Conservation (phyloP, 2,329 filamentous ascomycete genomes). For the Talaromyces sp. region DNA sequence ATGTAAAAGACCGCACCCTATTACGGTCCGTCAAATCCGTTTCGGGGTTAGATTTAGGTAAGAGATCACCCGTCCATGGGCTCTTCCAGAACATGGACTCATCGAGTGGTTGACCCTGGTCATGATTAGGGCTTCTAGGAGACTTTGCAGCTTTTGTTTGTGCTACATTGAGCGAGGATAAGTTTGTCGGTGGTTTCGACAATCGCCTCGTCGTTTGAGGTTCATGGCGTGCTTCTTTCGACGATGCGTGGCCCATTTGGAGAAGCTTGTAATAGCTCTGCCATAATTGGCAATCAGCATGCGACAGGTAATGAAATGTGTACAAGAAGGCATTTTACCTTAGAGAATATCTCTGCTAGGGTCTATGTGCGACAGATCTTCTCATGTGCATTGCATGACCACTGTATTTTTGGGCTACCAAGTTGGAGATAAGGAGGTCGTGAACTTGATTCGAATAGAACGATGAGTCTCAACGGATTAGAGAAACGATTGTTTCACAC, state of each 20-base stretch:
- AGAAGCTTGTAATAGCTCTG: neutral
- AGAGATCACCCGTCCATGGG: slow-evolving; percentile 34
- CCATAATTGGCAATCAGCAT: neutral
- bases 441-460: neutral
- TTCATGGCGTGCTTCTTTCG: slow-evolving; percentile 34
- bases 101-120: slow-evolving; percentile 17
- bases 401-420: neutral
- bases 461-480: neutral
- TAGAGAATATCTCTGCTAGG: neutral
- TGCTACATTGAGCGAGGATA: slow-evolving; percentile 18
- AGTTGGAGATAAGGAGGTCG: neutral
- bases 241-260: slow-evolving; percentile 40
- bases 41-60: slow-evolving; percentile 24
- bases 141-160: slow-evolving; percentile 12
- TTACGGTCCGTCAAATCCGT: slow-evolving; percentile 16
- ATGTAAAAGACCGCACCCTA: slow-evolving; percentile 28
- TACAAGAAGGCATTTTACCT: neutral
- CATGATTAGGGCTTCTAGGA: neutral
- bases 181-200: slow-evolving; percentile 38
- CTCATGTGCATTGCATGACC: neutral
- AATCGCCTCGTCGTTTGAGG: slow-evolving; percentile 37
- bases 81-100: slow-evolving; percentile 32
- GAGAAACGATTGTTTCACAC: neutral
- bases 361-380: neutral
- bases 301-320: neutral